Conservation (phyloP, 768 basidiomycete genomes). For the Tylopilus sp. region DNA sequence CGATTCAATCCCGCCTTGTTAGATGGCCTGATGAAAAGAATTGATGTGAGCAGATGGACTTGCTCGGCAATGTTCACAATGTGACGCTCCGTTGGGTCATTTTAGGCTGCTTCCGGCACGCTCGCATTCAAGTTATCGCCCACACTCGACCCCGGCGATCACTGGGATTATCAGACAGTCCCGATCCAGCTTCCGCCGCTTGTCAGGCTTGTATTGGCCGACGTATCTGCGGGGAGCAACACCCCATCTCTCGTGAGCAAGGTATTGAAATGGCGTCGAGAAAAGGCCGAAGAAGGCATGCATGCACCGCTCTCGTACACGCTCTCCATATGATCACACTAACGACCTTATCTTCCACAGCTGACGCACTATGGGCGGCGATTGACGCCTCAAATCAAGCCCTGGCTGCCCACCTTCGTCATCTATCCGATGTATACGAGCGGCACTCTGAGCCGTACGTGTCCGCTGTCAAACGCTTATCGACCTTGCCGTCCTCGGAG, state of each 20-base stretch:
- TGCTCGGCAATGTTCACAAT: background rate
- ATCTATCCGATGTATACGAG: constrained; percentile 48
- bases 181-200: constrained; percentile 82
- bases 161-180: constrained; percentile 69
- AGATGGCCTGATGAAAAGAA: constrained; percentile 21
- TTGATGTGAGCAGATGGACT: constrained; percentile 18
- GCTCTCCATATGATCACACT: background rate
- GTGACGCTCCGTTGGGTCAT: background rate
- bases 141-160: constrained; percentile 50
- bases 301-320: background rate
- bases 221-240: constrained; percentile 94
- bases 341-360: constrained; percentile 31
- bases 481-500: constrained; percentile 47
- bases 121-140: constrained; percentile 44
- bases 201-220: constrained; percentile 84
- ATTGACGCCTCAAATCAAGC: constrained; percentile 62
- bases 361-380: constrained; percentile 60
- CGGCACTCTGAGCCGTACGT: constrained; percentile 49
- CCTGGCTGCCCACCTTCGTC: constrained; percentile 49
- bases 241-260: constrained; percentile 92
- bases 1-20: constrained; percentile 68
- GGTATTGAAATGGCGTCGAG: constrained; percentile 85
- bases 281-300: constrained; percentile 54
- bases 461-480: constrained; percentile 58
- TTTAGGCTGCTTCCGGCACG: constrained; percentile 13